Evolutionary conservation across 768 basidiomycete species (phyloP).

Genomic region (Steccherinum ochraceum): DNA sequence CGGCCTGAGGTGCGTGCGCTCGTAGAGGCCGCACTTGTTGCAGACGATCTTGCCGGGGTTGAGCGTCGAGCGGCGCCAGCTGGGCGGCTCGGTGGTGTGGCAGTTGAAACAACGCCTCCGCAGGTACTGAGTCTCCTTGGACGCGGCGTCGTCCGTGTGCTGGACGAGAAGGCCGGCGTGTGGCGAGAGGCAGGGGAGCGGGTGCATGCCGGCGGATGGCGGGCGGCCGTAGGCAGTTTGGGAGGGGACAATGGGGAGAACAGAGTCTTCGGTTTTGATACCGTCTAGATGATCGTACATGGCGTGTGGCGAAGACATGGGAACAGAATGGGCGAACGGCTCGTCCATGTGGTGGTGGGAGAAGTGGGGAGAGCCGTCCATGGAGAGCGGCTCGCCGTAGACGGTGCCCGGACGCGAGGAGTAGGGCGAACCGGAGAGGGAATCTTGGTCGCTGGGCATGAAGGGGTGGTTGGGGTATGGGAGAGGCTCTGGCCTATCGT

Average conservation of each 20-base stretch:
- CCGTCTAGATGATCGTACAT: slow-evolving; percentile 37
- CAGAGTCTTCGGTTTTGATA: slow-evolving; percentile 65
- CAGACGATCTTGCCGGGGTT: slow-evolving; percentile 91
- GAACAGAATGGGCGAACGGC: slow-evolving; percentile 25
- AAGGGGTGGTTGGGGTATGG: slow-evolving; percentile 38
- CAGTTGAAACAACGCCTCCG: slow-evolving; percentile 87
- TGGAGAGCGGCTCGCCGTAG: slow-evolving; percentile 33
- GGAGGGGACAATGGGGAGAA: slow-evolving; percentile 54
- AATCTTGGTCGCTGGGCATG: slow-evolving; percentile 36
- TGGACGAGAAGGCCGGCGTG: slow-evolving; percentile 61
- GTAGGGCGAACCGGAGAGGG: slow-evolving; percentile 22
- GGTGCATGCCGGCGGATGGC: slow-evolving; percentile 25
- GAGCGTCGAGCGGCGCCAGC: slow-evolving; percentile 82
- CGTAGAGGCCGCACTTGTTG: slow-evolving; percentile 91
- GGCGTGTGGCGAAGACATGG: slow-evolving; percentile 35
- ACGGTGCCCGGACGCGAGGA: slow-evolving; percentile 28
- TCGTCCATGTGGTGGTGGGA: slow-evolving; percentile 24
- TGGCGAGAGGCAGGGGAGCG: slow-evolving; percentile 33
- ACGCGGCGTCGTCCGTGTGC: slow-evolving; percentile 86
- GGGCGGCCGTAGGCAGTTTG: slow-evolving; percentile 46
- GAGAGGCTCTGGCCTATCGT: slow-evolving; percentile 49
- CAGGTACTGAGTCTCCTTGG: slow-evolving; percentile 87
- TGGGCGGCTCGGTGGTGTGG: slow-evolving; percentile 86
- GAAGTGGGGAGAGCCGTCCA: slow-evolving; percentile 33
- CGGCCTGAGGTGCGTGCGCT: slow-evolving; percentile 80